Evolutionary conservation across 176 grass and related monocot genomes (phyloP).

Genomic region (Oryza longistaminata): DNA sequence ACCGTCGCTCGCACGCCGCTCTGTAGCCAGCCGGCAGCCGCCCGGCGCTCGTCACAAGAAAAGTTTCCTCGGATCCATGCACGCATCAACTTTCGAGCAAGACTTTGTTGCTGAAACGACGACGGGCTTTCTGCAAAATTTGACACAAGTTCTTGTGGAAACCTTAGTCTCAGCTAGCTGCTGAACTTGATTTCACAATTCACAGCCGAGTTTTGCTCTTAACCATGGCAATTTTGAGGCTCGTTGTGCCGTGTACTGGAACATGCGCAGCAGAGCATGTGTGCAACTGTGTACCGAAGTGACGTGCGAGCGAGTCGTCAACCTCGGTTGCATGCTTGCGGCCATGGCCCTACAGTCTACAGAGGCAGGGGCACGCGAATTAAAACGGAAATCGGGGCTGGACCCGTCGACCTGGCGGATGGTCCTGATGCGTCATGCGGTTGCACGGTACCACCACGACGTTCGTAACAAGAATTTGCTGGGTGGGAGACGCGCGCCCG

Average conservation of each 20-base stretch:
- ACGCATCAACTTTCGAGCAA: background rate
- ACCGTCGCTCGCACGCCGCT: background rate
- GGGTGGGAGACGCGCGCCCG: background rate
- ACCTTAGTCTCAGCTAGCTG: background rate
- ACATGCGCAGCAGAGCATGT: background rate
- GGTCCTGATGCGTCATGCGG: slow-evolving; percentile 2
- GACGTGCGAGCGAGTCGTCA: slow-evolving; percentile 22
- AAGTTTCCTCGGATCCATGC: background rate
- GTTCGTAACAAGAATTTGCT: slow-evolving; percentile 18
- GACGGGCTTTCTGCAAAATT: background rate
- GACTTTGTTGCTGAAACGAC: background rate
- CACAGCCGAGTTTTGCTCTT: background rate
- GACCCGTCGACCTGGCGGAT: background rate
- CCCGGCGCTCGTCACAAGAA: background rate
- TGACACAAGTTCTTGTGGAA: background rate
- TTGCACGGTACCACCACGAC: slow-evolving; percentile 16
- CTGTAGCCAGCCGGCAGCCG: background rate
- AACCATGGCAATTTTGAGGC: background rate
- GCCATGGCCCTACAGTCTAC: slow-evolving; percentile 12
- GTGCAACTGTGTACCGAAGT: background rate
- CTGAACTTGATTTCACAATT: background rate
- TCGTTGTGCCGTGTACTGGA: background rate
- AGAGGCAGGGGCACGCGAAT: background rate
- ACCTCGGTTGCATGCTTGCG: slow-evolving; percentile 7
- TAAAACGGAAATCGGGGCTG: slow-evolving; percentile 7